Evolutionary conservation across 208 protist genomes (phyloP), one percentile per base, ranked within the genome.

Genomic region (Trypanosoma cruzi): DNA sequence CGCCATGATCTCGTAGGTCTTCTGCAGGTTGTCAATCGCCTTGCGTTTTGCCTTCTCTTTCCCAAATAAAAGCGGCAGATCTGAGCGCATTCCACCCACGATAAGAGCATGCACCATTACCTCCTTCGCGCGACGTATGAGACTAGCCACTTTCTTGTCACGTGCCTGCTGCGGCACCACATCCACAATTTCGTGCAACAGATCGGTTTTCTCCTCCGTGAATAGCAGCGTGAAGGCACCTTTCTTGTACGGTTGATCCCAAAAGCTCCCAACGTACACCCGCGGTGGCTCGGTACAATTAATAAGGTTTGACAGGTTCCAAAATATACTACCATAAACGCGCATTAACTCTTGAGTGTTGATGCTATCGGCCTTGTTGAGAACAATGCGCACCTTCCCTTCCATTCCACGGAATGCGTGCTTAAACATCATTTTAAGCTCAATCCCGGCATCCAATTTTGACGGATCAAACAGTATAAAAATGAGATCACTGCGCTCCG

Each of bases 191-290:
- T 98, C 93, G 24, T 82, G 58, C 44, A 98, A 59, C 56, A 97
- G 68, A 75, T 97, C 93, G 6, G 75, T 65, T 77, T 94, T 93
- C 63, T 93, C 88, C 77, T 90, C 84, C 0, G 82, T 75, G 65
- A 93, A 93, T 26, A 93, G 82, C 4, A 82, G 82, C 4, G 77
- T 68, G 75, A 93, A 93, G 46, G 77, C 82, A 16, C 74, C 81
- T 20, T 82, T 54, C 53, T 68, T 68, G 79, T 93, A 93, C 31
- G 92, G 91, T 59, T 95, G 68, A 61, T 97, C 89, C 96, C 97
- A 99, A 81, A 98, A 99, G 42, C 94, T 98, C 5, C 94, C 94
- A 44, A 98, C 86, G 71, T 98, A 99, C 24, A 99, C 97, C 26
- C 97, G 93, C 53, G 95, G 89, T 11, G 97, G 95, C 82, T 99